phyloP scores from a whole-genome alignment of 2,329 filamentous ascomycete species.

The Nothophaeocryptopus gaeumannii region DNA sequence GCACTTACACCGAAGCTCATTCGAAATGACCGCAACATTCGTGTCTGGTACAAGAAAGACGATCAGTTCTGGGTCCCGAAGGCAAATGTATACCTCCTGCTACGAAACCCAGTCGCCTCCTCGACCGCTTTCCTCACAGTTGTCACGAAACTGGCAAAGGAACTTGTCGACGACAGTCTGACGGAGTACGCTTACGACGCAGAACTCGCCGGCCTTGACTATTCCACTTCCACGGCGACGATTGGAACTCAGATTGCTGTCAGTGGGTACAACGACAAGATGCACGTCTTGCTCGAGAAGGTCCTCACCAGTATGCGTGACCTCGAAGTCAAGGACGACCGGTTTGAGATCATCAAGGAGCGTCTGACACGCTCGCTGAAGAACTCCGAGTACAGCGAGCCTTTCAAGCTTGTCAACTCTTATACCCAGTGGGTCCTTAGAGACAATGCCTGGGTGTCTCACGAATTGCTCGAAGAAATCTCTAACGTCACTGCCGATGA shows the following conservation, averaged over 20 bases:
- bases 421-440: slow-evolving; percentile 77
- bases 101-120: slow-evolving; percentile 75
- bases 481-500: slow-evolving; percentile 70
- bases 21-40: slow-evolving; percentile 74
- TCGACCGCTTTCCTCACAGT: slow-evolving; percentile 75
- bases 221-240: slow-evolving; percentile 71
- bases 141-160: slow-evolving; percentile 75
- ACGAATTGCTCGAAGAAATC: slow-evolving; percentile 76
- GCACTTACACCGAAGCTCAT: slow-evolving; percentile 74
- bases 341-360: slow-evolving; percentile 90
- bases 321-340: slow-evolving; percentile 76
- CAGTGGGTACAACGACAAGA: slow-evolving; percentile 93
- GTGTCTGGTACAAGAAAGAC: slow-evolving; percentile 97
- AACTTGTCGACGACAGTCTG: slow-evolving; percentile 82
- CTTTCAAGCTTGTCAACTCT: slow-evolving; percentile 82
- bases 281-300: slow-evolving; percentile 84
- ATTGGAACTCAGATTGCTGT: slow-evolving; percentile 70
- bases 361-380: slow-evolving; percentile 70
- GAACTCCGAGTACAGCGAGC: slow-evolving; percentile 84
- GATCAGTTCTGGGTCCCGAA: slow-evolving; percentile 98
- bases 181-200: slow-evolving; percentile 96
- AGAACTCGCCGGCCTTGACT: slow-evolving; percentile 83
- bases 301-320: slow-evolving; percentile 81
- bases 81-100: slow-evolving; percentile 77
- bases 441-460: slow-evolving; percentile 73